Base-by-base conservation (phyloP, 2,329 filamentous ascomycete species). In the Aureobasidium vineae region DNA sequence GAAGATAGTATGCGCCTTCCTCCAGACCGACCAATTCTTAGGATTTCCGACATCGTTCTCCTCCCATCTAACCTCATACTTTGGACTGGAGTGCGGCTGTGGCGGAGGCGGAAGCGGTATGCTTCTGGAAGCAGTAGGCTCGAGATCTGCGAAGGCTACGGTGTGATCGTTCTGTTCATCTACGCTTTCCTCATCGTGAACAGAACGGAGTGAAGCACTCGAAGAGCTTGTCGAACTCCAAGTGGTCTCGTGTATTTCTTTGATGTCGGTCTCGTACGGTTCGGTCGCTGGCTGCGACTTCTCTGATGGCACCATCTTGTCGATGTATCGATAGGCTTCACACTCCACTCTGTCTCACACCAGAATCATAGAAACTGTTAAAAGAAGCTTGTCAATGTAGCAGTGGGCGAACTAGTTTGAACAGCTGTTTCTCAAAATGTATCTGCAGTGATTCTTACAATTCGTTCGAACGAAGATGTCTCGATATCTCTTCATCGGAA, bases 181-280 rank as follows among this genome's bases (percentile, higher is more conserved):
- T 5, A 19, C 5, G 23, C 21, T 52, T 15, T 31, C 47, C 6
- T 50, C 47, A 7, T 23, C 5, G 6, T 31, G 19, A 8, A 41
- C 10, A 5, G 16, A 41, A 23, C 28, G 41, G 15, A 63, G 31
- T 3, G 43, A 63, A 31, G 59, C 13, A 23, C 4, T 52, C 3
- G 59, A 63, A 13, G 59, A 63, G 45, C 47, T 63, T 26, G 59
- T 31, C n/a, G 47, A 63, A 31, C 59, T 63, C 59, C 45, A 50
- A 15, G 33, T 52, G 45, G 47, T 41, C 36, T 63, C 45, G 33
- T 63, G 33, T 23, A 52, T 16, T 7, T 40, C 45, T 15, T 63
- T 63, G 33, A 31, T 15, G 1, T 52, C 59, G 21, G 43, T 38
- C 8, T 63, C 45, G n/a, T 61, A 61, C 10, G 57, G 13, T 49